Base-by-base conservation (phyloP, 2,329 filamentous ascomycete species). In the Graphilbum fragrans region DNA sequence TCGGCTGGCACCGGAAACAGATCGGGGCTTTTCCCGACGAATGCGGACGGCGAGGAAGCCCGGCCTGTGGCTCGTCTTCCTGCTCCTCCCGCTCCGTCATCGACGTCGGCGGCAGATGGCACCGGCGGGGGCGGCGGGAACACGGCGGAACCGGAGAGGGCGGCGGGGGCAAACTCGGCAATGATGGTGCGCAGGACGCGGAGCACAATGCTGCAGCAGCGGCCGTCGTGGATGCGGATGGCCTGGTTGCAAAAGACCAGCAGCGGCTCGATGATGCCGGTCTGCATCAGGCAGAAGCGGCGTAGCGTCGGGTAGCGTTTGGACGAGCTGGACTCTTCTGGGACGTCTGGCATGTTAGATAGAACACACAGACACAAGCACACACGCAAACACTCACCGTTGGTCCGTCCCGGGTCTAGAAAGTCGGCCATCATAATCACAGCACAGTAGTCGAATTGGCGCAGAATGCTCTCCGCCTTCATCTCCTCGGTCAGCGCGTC, bases 381-480 rank as follows among this genome's bases (percentile, higher is more conserved):
- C 36, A 27, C 4, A 10, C 4, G 5, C 20, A 5, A 39, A 25
- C 22, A 60, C 70, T 63, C 67, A 80, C 77, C 39, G 18, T 50
- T 80, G 58, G 61, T 69, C 63, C 76, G 66, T 38, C 71, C 69
- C 14, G 87, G 84, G 56, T 94, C 88, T 19, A 98, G 69, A 52
- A 96, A 79, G 50, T 86, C 84, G 8, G 86, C 86, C 47, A 95
- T 82, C 72, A 96, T 86, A 52, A 92, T 80, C 23, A 95, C 86
- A 1, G 88, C 86, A 4, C 86, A 86, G 59, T 93, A 92, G 0
- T 90, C 95, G 38, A 96, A 72, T 57, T 95, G 87, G 18, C 92
- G 78, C 36, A 98, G 66, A 23, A 98, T 93, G 55, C 90, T 96
- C 59, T 98, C 92, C 7, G 86, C 81, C 61, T 95, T 94, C 92